Base-by-base conservation (phyloP, 805 yeast species). In the Candida golubevii region DNA sequence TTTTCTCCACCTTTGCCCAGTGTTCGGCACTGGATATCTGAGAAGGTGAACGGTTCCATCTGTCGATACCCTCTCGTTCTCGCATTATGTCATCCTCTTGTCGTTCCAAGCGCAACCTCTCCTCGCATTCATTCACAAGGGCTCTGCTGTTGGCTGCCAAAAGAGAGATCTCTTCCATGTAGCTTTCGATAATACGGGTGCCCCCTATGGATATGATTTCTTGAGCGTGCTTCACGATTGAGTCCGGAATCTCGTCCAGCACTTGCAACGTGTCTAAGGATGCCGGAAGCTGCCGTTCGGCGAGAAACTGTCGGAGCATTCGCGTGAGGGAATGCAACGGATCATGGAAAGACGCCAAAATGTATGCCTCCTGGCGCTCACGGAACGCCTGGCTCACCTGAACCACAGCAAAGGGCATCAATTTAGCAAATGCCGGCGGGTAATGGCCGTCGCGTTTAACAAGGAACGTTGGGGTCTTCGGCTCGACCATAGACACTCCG, bases 361-460 rank as follows among this genome's bases (percentile, higher is more conserved):
- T 69, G 54, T 74, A 85, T 4, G 63, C 64, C 11, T 77, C 78
- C 46, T 80, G 81, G 48, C 90, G 70, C 48, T 84, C 91, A 41
- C 77, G 73, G 56, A 79, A 86, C 0, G 89, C 83, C 34, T 76
- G 78, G 0, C 88, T 80, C 2, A 79, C 73, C 53, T 83, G 85
- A 35, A 85, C 74, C 1, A 87, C 77, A 3, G 73, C 62, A 50
- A 76, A 77, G 0, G 97, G 96, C 2, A 88, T 57, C 26, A 44
- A 41, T 7, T 36, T 32, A 1, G 38, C 15, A n/a, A 45, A 43
- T 12, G 48, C 48, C 10, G 35, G 37, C 6, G 14, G 26, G 36
- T 34, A 8, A 57, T 42, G 4, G 75, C 71, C 0, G 15, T 34
- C 39, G 7, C 39, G 33, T 28, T 32, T 26, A 1, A n/a, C 5